Base-by-base conservation (phyloP, 305 asterid genomes). In the Solanum hybrid region DNA sequence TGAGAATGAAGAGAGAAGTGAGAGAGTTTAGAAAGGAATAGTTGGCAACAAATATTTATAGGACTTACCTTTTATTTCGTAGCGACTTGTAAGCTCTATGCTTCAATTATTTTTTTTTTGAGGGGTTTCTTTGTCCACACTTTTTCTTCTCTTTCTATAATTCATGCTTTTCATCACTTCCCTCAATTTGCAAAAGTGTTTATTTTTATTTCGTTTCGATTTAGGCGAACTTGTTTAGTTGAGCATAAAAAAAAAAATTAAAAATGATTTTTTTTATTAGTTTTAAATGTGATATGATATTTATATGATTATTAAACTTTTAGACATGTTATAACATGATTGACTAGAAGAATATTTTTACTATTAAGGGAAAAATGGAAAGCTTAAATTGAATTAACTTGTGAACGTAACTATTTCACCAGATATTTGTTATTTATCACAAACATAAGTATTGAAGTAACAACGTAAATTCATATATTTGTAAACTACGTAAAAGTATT, bases 31-130 rank as follows among this genome's bases (percentile, higher is more conserved):
- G 75, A 12, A 87, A 39, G 89, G n/a, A 78, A 78, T 77, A 24
- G 83, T 33, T 87, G 79, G 64, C 69, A 40, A 77, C 69, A 87
- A 77, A 77, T 77, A 88, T 88, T 88, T 88, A 88, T 88, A 88
- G 51, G 90, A 22, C 35, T 88, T 7, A 31, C 69, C 90, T 88
- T 88, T n/a, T 79, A 76, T 88, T 88, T 88, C 86, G 85, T 61
- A 33, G 57, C 90, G 86, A 26, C 2, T 88, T 76, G 20, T 40
- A 88, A 29, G 86, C 75, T 88, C 36, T 76, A 42, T 88, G 90
- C 74, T 88, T 74, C 86, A 88, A 51, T 88, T 40, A 64, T 88
- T 88, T 6, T 29, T 12, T 22, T 35, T 77, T 33, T 18, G 3
- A 2, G 8, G 6, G 69, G 31, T 87, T 87, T 69, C 82, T 87